These are phyloP conservation scores for Zoysia pacifica DNA, from an alignment of 176 grass and related monocot genomes.

Conservation along the genomic window DNA sequence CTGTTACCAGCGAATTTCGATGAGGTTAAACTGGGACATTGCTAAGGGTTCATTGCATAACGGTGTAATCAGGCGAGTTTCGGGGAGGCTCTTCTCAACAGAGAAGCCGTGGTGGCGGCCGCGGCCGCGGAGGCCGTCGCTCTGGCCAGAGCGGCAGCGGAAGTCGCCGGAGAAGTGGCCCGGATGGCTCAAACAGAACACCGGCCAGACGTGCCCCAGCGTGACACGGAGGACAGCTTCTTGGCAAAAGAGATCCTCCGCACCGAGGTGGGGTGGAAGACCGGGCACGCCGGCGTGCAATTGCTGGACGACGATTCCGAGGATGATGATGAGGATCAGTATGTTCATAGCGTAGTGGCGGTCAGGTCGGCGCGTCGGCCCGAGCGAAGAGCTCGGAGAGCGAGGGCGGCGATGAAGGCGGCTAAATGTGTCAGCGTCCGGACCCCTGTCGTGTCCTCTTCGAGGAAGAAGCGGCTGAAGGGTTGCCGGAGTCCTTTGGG, in stretches of 20 bases:
- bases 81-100: constrained; percentile 61
- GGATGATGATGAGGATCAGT: constrained; percentile 15
- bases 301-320: constrained; percentile 43
- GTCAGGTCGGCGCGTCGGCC: constrained; percentile 64
- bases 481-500: constrained; percentile 57
- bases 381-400: constrained; percentile 78
- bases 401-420: constrained; percentile 51
- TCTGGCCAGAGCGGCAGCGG: constrained; percentile 77
- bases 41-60: not conserved
- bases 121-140: constrained; percentile 87
- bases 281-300: constrained; percentile 21
- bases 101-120: constrained; percentile 67
- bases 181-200: constrained; percentile 42
- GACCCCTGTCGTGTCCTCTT: constrained; percentile 29
- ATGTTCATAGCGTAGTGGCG: constrained; percentile 38
- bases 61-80: constrained; percentile 30
- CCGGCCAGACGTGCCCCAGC: not conserved
- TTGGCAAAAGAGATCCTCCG: constrained; percentile 32
- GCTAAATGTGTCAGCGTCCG: constrained; percentile 35
- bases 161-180: constrained; percentile 75
- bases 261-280: constrained; percentile 29
- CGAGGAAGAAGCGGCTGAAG: constrained; percentile 58
- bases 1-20: not conserved
- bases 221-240: constrained; percentile 17
- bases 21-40: not conserved